Conservation (phyloP, 225 moss, liverwort and hornwort species). For the Straminergon stramineum region DNA sequence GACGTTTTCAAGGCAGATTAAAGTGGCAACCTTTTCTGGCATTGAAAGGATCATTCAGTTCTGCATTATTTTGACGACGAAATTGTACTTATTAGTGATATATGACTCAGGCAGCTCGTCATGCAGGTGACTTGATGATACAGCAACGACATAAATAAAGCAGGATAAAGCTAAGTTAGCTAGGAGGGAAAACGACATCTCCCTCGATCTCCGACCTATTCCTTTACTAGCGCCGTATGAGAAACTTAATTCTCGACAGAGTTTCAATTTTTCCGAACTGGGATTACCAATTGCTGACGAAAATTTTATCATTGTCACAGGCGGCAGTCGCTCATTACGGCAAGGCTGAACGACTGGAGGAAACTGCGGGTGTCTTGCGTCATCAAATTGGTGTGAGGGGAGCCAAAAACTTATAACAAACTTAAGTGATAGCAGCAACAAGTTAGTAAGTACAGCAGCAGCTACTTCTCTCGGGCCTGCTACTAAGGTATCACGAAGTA, state of each 20-base stretch:
- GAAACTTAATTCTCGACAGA: background rate
- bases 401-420: background rate
- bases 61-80: background rate
- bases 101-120: background rate
- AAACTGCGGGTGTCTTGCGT: background rate
- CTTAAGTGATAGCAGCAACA: background rate
- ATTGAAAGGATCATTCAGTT: background rate
- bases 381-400: background rate
- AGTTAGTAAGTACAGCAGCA: background rate
- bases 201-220: background rate
- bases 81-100: background rate
- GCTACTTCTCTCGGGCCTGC: background rate
- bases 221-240: background rate
- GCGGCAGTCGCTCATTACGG: constrained; percentile 11
- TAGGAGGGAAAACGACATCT: background rate
- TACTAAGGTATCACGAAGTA: background rate
- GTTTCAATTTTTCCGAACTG: background rate
- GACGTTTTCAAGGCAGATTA: background rate
- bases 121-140: background rate
- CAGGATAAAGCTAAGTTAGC: background rate
- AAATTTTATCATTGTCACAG: background rate
- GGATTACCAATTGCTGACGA: background rate
- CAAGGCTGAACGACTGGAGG: background rate
- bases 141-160: background rate
- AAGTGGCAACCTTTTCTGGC: background rate